Conservation (phyloP, 352 stramenopile species). For the Pythium oligandrum region DNA sequence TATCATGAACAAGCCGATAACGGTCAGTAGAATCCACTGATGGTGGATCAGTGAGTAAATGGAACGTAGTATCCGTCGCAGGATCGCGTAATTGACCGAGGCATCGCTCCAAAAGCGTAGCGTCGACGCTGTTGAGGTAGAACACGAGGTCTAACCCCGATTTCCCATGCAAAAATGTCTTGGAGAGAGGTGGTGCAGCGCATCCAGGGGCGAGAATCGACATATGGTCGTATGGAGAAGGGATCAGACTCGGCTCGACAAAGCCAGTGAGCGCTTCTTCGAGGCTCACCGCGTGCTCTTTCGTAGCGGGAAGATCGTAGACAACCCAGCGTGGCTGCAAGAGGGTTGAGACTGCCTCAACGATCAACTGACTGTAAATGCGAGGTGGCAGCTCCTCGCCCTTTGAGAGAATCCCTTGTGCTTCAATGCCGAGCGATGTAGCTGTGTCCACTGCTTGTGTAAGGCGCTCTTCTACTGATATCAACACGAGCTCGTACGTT, state of each 20-base stretch:
- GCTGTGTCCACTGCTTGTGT: constrained; percentile 22
- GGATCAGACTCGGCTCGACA: constrained; percentile 32
- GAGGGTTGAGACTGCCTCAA: constrained; percentile 20
- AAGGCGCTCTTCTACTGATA: constrained; percentile 51
- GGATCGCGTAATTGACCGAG: constrained; percentile 52
- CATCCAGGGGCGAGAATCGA: constrained; percentile 43
- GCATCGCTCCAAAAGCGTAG: constrained; percentile 43
- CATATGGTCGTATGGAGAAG: constrained; percentile 50
- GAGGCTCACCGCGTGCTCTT: constrained; percentile 34
- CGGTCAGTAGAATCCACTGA: constrained; percentile 38
- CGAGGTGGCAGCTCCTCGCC: constrained; percentile 37
- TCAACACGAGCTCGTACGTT: constrained; percentile 39
- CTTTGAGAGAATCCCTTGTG: constrained; percentile 20
- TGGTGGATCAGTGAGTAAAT: constrained; percentile 50
- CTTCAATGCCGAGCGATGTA: constrained; percentile 25
- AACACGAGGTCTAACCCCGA: constrained; percentile 75
- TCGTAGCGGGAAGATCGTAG: constrained; percentile 53
- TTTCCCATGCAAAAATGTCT: constrained; percentile 51
- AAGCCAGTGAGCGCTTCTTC: constrained; percentile 55
- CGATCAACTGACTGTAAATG: constrained; percentile 52
- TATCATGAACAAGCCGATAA: constrained; percentile 48
- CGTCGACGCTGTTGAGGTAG: constrained; percentile 36
- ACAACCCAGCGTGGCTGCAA: constrained; percentile 43
- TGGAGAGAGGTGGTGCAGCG: constrained; percentile 27
- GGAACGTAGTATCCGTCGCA: constrained; percentile 30